Base-by-base conservation (phyloP, 352 stramenopile genomes). In the Thalassiosira exigua region DNA sequence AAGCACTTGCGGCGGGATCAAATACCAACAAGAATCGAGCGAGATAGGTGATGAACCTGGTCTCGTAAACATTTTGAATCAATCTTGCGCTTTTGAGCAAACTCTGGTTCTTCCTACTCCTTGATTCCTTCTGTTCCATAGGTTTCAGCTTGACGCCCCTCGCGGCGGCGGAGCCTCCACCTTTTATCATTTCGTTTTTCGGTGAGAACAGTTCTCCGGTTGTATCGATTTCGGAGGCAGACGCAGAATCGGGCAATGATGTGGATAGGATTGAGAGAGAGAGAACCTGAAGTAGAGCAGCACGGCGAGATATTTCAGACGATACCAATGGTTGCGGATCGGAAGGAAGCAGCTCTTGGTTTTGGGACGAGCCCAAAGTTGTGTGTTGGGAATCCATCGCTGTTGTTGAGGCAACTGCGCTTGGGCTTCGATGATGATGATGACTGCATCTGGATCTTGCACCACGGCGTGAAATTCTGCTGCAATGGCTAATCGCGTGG, bases 41-140 rank as follows among this genome's bases (percentile, higher is more conserved):
- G 14, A 94, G 75, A 72, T 94, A 94, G 0, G 85, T 80, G 48
- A 94, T 86, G 65, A 94, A 94, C 42, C 89, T 57, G 9, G 85
- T 86, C 51, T 90, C 81, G 77, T 94, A 94, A 0, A 94, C 80
- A 42, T 62, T 82, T 75, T 93, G 88, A 32, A 91, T 75, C 33
- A 84, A 59, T 52, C 88, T 58, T 21, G 66, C 77, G 51, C 66
- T 73, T 61, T 81, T 79, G 7, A 87, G 36, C 12, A 75, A 59
- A 66, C 54, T 72, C 30, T 50, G 44, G 17, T 69, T 74, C 24
- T 51, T 57, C 21, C 48, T 61, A 19, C 69, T 65, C 4, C 44
- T 69, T 3, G 48, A 62, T 24, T 54, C 27, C 41, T 65, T 59
- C 24, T 64, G 36, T 24, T 54, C 27, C 41, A 64, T 59, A 19